Evolutionary conservation across 208 protist genomes (phyloP).

Genomic region (Blastocrithidia nonstop): DNA sequence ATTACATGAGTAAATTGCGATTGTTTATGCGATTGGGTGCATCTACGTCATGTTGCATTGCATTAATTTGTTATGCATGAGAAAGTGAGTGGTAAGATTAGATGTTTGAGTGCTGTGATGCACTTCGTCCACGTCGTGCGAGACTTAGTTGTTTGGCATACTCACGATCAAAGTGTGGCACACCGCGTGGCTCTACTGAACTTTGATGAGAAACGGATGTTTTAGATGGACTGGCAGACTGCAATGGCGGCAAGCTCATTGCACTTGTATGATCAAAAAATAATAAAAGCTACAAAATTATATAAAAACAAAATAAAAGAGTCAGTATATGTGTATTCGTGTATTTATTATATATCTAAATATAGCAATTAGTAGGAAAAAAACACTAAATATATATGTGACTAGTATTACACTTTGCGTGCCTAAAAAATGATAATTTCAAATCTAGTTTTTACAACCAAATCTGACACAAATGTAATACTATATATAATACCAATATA

Average conservation of each 20-base stretch:
- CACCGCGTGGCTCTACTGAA: slow-evolving; percentile 33
- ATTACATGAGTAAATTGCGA: too few species aligned
- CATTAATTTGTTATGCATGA: too few species aligned
- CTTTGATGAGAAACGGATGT: slow-evolving; percentile 41
- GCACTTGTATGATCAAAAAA: slow-evolving; percentile 6
- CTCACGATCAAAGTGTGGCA: slow-evolving; percentile 39
- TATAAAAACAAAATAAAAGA: not conserved
- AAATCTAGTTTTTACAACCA: too few species aligned
- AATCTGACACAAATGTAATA: too few species aligned
- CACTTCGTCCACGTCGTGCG: too few species aligned
- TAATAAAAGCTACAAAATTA: not conserved
- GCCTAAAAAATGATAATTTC: too few species aligned
- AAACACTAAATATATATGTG: too few species aligned
- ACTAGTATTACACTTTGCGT: too few species aligned
- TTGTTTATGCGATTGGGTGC: slow-evolving; percentile 7
- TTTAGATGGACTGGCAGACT: slow-evolving; percentile 1
- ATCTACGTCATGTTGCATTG: slow-evolving; percentile 7
- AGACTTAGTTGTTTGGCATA: slow-evolving; percentile 26
- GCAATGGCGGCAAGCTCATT: not conserved
- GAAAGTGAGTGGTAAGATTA: too few species aligned
- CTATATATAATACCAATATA: too few species aligned
- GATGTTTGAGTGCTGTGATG: too few species aligned
- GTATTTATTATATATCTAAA: not conserved
- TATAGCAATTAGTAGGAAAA: slow-evolving; percentile 1
- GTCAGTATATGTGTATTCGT: not conserved